Percentiles rank a stretch among this genome's conserved stretches.
phyloP scores from a whole-genome alignment of 2,329 filamentous ascomycete genomes.

The Eutypa lata region DNA sequence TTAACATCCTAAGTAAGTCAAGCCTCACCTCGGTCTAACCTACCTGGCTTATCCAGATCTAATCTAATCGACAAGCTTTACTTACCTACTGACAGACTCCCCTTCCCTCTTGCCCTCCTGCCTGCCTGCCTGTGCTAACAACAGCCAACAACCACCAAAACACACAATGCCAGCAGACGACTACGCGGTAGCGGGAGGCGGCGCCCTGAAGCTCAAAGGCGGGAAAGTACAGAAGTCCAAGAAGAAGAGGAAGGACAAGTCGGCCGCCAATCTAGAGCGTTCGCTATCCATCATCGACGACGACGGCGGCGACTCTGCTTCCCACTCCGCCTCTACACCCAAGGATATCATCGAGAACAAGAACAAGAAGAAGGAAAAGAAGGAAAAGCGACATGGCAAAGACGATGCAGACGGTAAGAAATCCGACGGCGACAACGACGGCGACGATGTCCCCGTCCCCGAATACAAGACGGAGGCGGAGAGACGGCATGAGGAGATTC shows the following conservation, averaged over 20 bases:
- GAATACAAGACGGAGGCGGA: slow-evolving; percentile 81
- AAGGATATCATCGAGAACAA: slow-evolving; percentile 19
- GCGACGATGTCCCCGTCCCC: slow-evolving; percentile 26
- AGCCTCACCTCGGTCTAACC: too few relatives aligned
- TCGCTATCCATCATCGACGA: slow-evolving; percentile 32
- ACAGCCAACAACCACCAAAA: slow-evolving; percentile 1
- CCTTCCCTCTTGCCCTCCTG: too few relatives aligned
- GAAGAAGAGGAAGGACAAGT: slow-evolving; percentile 57
- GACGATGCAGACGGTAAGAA: too few relatives aligned
- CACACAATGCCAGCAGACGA: slow-evolving; percentile 67
- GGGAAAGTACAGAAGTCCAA: slow-evolving; percentile 61
- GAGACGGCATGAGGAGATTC: slow-evolving; percentile 73
- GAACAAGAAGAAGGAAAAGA: slow-evolving; percentile 23
- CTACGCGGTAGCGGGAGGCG: slow-evolving; percentile 65
- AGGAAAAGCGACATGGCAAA: too few relatives aligned
- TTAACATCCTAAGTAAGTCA: too few relatives aligned
- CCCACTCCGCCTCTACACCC: slow-evolving; percentile 36
- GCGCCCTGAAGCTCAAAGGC: slow-evolving; percentile 84
- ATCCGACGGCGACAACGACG: slow-evolving; percentile 20
- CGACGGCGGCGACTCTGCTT: slow-evolving; percentile 13
- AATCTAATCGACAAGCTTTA: too few relatives aligned
- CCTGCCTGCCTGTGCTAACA: too few relatives aligned
- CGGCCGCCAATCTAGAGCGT: slow-evolving; percentile 41
- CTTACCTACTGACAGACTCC: too few relatives aligned
- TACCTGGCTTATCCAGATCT: too few relatives aligned